These are phyloP conservation scores for Sclerotinia glacialis DNA, from an alignment of 2,329 filamentous ascomycete genomes.

Conservation along the genomic window DNA sequence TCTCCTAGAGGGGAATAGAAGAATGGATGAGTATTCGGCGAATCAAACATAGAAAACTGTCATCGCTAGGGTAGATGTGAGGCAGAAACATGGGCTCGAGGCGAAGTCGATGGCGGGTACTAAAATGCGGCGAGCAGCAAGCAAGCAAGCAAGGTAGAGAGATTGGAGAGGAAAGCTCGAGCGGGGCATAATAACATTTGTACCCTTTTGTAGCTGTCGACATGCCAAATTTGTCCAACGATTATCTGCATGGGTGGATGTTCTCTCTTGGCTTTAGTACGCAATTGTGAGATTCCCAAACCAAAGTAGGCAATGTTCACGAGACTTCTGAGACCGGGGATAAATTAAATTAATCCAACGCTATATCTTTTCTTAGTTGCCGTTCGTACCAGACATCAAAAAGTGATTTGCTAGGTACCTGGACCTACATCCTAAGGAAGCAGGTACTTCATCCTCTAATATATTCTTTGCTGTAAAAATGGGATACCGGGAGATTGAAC, in stretches of 20 bases:
- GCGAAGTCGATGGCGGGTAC: conserved; percentile 17
- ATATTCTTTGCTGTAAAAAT: conserved; percentile 3
- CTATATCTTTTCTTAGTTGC: neutral
- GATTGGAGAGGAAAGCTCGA: neutral
- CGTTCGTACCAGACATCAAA: conserved; percentile 2
- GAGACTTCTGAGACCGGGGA: neutral
- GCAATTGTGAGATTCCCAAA: neutral
- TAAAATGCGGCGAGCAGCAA: conserved; percentile 17
- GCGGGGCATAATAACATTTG: neutral
- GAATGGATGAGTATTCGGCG: neutral
- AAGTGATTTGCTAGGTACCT: neutral
- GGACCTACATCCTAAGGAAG: conserved; percentile 3
- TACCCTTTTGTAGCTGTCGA: neutral
- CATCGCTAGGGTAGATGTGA: conserved; percentile 6
- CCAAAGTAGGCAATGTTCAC: conserved; percentile 6
- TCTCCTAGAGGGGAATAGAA: conserved; percentile 1
- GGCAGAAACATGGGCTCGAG: conserved; percentile 21
- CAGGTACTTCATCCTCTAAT: conserved; percentile 6
- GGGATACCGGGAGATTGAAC: conserved; percentile 4
- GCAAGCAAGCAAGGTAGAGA: conserved; percentile 7
- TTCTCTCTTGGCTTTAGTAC: conserved; percentile 1
- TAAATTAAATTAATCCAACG: conserved; percentile 8
- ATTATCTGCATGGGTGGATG: neutral
- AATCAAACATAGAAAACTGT: neutral
- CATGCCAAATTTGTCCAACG: neutral